Evolutionary conservation across 23 red algal genomes (phyloP).

Genomic region (Gracilaria vermiculophylla): DNA sequence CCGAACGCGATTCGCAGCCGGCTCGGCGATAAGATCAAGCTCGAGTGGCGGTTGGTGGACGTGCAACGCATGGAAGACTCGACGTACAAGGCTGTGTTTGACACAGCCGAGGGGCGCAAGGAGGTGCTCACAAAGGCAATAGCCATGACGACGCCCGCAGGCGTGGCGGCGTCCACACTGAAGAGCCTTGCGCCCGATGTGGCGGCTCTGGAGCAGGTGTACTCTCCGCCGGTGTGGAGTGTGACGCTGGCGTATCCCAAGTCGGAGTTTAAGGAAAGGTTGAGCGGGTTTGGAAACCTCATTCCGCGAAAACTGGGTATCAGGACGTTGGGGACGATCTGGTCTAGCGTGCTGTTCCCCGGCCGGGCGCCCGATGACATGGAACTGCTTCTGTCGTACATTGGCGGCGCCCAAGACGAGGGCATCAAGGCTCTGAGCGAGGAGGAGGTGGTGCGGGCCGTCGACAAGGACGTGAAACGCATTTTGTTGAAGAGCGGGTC

Average conservation of each 20-base stretch:
- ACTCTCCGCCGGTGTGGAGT: slow-evolving; percentile 80
- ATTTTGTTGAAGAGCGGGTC: slow-evolving; percentile 73
- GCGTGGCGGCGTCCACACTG: slow-evolving; percentile 56
- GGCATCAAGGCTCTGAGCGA: slow-evolving; percentile 65
- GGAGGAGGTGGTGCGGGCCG: slow-evolving; percentile 69
- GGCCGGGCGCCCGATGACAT: slow-evolving; percentile 77
- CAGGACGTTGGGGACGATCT: slow-evolving; percentile 94
- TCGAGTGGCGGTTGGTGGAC: slow-evolving; percentile 47
- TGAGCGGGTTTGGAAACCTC: slow-evolving; percentile 94
- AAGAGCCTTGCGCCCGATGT: slow-evolving; percentile 28
- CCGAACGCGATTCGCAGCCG: slow-evolving; percentile 48
- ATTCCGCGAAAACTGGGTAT: slow-evolving; percentile 86
- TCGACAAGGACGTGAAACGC: slow-evolving; percentile 77
- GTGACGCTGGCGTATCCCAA: slow-evolving; percentile 88
- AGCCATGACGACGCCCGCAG: slow-evolving; percentile 80
- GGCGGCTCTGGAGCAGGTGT: slow-evolving; percentile 50
- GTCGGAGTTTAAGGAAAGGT: slow-evolving; percentile 49
- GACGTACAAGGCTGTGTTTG: slow-evolving; percentile 40
- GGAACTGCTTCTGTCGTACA: slow-evolving; percentile 90
- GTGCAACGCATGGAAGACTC: not conserved
- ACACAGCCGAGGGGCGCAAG: slow-evolving; percentile 44
- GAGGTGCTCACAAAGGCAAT: slow-evolving; percentile 64
- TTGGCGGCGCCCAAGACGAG: slow-evolving; percentile 85
- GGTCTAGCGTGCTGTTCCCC: slow-evolving; percentile 90
- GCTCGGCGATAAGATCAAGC: slow-evolving; percentile 65